Conservation (phyloP, 441 rosid species). For the Euphorbia schlechtendalii region DNA sequence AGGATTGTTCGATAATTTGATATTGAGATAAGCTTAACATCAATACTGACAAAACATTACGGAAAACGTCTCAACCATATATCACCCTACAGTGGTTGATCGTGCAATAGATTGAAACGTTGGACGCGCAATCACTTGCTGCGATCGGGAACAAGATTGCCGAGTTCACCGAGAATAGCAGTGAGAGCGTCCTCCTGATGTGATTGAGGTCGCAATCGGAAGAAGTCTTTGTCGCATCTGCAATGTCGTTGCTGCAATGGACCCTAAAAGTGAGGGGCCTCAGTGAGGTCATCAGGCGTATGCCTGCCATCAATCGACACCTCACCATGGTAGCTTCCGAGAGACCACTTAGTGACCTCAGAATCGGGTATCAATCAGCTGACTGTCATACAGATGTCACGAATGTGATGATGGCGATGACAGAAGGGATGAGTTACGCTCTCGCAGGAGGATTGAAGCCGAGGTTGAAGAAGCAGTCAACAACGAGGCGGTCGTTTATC, state of each 20-base stretch:
- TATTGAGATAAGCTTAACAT: no score
- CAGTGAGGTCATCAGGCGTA: neutral
- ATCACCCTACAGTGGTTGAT: no score
- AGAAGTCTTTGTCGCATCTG: neutral
- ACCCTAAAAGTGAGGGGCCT: neutral
- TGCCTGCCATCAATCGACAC: neutral
- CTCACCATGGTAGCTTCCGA: neutral
- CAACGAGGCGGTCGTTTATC: neutral
- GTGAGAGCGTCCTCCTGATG: neutral
- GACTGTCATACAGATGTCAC: no score
- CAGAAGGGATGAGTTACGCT: no score
- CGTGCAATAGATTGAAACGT: neutral
- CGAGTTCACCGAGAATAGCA: neutral
- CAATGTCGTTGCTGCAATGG: neutral
- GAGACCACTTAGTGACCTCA: no score
- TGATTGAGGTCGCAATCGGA: no score
- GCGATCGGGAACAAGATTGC: constrained; percentile 2
- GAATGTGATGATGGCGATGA: no score
- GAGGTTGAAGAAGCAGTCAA: no score
- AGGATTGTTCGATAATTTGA: no score
- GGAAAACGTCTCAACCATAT: no score
- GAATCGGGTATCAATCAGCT: no score
- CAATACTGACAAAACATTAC: no score
- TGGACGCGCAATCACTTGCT: neutral
- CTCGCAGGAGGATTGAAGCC: neutral